Evolutionary conservation across 2,329 filamentous ascomycete species (phyloP).

Genomic region (Aspergillus niger): DNA sequence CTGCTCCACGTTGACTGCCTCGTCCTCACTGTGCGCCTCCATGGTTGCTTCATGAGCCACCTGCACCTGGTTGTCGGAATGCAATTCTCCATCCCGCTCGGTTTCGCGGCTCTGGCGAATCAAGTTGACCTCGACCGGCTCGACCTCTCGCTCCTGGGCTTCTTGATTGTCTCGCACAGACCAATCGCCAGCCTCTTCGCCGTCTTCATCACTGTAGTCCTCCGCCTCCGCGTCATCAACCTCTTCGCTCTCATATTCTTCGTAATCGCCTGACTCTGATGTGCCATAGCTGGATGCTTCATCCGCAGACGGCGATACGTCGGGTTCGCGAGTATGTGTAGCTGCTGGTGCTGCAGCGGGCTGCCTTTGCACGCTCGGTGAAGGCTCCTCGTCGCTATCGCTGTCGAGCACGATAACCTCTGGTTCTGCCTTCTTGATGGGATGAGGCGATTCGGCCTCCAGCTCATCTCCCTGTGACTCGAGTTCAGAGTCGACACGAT

Average conservation of each 20-base stretch:
- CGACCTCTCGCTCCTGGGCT: background rate
- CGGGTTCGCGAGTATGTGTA: background rate
- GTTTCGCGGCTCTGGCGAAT: background rate
- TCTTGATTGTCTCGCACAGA: background rate
- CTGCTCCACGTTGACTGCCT: background rate
- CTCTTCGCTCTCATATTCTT: background rate
- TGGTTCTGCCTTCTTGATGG: constrained; percentile 22
- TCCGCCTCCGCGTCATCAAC: background rate
- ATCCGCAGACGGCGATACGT: constrained; percentile 3
- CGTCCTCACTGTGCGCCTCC: background rate
- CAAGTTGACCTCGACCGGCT: background rate
- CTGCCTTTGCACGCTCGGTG: constrained; percentile 2
- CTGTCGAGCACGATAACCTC: constrained; percentile 48
- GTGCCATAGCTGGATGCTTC: constrained; percentile 5
- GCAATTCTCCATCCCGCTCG: background rate
- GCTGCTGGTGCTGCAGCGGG: background rate
- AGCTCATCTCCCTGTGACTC: constrained; percentile 18
- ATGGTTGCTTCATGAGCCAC: background rate
- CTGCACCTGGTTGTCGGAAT: background rate
- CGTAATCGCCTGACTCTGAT: background rate
- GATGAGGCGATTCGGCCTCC: constrained; percentile 3
- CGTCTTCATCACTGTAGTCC: constrained; percentile 2
- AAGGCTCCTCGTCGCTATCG: constrained; percentile 43
- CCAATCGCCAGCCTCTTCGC: background rate
- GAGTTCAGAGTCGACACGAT: constrained; percentile 21